Evolutionary conservation across 768 basidiomycete genomes (phyloP), one percentile per base, ranked within the genome.

Genomic region (Mycena rebaudengoi): DNA sequence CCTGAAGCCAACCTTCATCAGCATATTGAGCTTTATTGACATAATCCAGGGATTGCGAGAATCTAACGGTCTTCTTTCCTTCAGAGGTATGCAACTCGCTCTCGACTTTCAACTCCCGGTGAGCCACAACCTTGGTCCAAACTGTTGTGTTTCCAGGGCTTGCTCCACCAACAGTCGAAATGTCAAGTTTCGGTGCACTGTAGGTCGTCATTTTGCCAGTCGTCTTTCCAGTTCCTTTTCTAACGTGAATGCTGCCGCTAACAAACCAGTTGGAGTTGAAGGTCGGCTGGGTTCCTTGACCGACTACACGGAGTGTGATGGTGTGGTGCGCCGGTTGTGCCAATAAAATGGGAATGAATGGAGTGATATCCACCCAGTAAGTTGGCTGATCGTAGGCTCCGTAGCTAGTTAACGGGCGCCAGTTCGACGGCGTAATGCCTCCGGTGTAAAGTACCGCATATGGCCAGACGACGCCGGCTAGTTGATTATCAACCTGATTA

Each of bases 221-320:
- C 3, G 86, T 89, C 69, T 79, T 77, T 5, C 74, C 73, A 23
- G 79, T 83, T 0, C 85, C 78, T 51, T 80, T 84, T 6, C 82
- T 82, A 35, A 85, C 69, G 69, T 88, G 87, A n/a, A 90, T 63
- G 48, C 72, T 72, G n/a, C 76, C 88, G 8, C 86, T 86, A 18
- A 88, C 80, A 60, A 82, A 86, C 89, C 88, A 90, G 67, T 88
- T 88, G 53, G 80, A 78, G 67, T 87, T 86, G 74, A 88, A 79
- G 5, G 78, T 75, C 44, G 88, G 88, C 21, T 54, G 26, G 59
- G 81, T 68, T 66, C 89, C 85, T 51, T 84, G 83, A 2, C 88
- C 87, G 46, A 76, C 79, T 60, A 89, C 84, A 62, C 88, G 82
- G 28, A 91, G 73, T 45, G 84, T 82, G 64, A 90, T 77, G 51